A percentile compares a stretch with the other conserved stretches of the same genome.
phyloP scores from a whole-genome alignment of 225 moss, liverwort and hornwort species.

The Thuidium tamariscinum region DNA sequence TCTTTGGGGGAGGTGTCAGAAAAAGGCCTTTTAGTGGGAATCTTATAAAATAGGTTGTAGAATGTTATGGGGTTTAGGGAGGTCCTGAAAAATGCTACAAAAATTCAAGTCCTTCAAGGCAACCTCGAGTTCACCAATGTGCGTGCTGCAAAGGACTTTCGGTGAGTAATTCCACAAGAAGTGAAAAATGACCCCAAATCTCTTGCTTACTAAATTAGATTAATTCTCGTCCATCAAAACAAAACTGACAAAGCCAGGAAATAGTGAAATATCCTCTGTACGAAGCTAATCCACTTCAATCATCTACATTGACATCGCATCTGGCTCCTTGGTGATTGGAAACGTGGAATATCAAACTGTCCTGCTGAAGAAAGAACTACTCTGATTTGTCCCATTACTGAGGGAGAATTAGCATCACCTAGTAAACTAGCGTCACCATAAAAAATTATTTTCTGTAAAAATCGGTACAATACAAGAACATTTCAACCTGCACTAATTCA shows the following conservation, averaged over 20 bases:
- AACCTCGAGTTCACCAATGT: background rate
- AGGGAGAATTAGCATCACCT: too few species aligned
- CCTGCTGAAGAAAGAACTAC: background rate
- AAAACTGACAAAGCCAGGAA: background rate
- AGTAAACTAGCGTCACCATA: background rate
- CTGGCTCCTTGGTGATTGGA: background rate
- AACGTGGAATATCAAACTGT: background rate
- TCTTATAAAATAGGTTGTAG: background rate
- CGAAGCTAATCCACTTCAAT: background rate
- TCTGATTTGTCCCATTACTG: background rate
- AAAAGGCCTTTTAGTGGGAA: background rate
- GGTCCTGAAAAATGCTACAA: background rate
- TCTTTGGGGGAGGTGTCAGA: background rate
- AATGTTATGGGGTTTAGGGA: background rate
- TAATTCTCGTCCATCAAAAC: background rate
- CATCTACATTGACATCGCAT: background rate
- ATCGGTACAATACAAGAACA: background rate
- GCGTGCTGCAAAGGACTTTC: too few species aligned
- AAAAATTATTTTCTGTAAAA: background rate
- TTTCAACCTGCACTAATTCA: background rate
- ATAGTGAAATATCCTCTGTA: background rate
- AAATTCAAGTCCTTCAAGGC: background rate
- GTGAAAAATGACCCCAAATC: background rate
- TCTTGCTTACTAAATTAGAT: background rate
- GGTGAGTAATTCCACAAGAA: background rate